Base-by-base conservation (phyloP, 352 stramenopile species). In the Phytophthora chlamydospora region DNA sequence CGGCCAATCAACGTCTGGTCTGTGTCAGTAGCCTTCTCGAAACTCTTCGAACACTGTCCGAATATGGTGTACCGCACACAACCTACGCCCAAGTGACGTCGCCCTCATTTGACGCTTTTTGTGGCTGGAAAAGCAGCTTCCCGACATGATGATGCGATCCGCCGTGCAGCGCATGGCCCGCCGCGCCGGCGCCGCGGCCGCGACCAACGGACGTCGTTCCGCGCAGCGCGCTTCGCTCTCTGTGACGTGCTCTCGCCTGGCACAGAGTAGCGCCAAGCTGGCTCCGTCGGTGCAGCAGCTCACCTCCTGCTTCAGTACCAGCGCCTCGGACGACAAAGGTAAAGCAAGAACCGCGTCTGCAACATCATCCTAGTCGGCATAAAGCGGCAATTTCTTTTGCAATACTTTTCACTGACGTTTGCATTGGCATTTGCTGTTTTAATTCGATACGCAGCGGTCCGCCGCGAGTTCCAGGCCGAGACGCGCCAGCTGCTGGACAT, bases 401-500 rank as follows among this genome's bases (percentile, higher is more conserved):
- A 41, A 16, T 44, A 19, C 4, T 48, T 32, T 40, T 46, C 24
- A 48, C 29, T 61, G n/a, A 51, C 31, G 14, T 14, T 44, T 44
- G 2, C 29, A 29, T 29, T 51, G 34, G 24, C 6, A 46, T 14
- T 32, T 49, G 12, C n/a, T 48, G 11, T 40, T 59, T 33, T 34
- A 33, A 43, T 32, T n/a, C 19, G 21, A 46, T 13, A 1, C 10
- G 11, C 38, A 87, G 67, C 69, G 16, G 86, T 96, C 49, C 82
- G 78, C 45, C 83, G 91, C 58, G 91, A 97, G 66, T 99, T 98
- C 76, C 90, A 98, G 68, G 93, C 96, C 16, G 96, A 99, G 70
- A 98, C 95, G 46, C 89, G 88, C 17, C 93, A 98, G 74, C 76
- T 99, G 58, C 66, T 99, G 40, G 95, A 99, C 68, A 98, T 99